These are phyloP conservation scores for Solanum gandarillasii DNA, from an alignment of 257 asterid genomes.

Conservation along the genomic window DNA sequence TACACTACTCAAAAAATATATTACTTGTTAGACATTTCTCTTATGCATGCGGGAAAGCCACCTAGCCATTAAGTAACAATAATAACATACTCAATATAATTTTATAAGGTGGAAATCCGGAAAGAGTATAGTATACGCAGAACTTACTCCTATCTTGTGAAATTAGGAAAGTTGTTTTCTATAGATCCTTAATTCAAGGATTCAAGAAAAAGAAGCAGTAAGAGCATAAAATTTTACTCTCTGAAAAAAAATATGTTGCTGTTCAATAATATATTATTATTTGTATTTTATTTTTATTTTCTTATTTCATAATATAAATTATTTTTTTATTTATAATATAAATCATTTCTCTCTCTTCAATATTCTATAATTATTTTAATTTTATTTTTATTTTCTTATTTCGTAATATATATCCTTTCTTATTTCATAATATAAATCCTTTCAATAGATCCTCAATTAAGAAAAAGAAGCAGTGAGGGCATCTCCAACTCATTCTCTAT, in stretches of 20 bases:
- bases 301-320: no score
- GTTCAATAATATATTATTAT: no score
- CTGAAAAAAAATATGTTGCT: no score
- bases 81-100: neutral
- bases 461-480: neutral
- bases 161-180: neutral
- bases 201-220: neutral
- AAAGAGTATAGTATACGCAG: accelerated
- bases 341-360: no score
- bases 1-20: neutral
- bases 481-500: neutral
- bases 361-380: no score
- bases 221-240: neutral
- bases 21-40: neutral
- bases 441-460: neutral
- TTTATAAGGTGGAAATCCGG: accelerated
- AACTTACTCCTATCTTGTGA: neutral
- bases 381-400: no score
- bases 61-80: neutral
- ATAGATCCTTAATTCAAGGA: neutral
- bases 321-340: no score
- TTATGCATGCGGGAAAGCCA: neutral
- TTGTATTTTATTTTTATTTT: no score
- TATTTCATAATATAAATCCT: no score
- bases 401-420: neutral